phyloP scores from a whole-genome alignment of 768 basidiomycete genomes.

The Leccinum incarnatum region DNA sequence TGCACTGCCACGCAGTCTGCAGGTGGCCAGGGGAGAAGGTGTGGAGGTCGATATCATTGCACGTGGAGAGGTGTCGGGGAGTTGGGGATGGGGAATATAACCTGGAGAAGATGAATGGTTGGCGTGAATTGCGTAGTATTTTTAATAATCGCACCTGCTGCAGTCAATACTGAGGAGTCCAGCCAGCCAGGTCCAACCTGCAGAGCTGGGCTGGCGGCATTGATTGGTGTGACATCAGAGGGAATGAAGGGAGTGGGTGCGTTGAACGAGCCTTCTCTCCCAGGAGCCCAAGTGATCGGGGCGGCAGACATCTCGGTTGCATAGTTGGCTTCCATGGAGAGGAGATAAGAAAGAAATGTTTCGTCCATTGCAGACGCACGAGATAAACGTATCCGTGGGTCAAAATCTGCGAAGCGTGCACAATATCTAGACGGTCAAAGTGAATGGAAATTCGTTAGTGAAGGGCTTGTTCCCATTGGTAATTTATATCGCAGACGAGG shows the following conservation, averaged over 20 bases:
- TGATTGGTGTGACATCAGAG: not conserved
- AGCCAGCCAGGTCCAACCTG: not conserved
- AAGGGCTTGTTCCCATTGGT: not conserved
- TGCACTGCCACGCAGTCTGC: not conserved
- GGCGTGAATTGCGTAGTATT: not conserved
- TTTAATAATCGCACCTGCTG: not conserved
- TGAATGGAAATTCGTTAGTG: not conserved
- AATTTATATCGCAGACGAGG: not conserved
- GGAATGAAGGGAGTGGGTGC: not conserved
- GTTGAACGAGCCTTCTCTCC: not conserved
- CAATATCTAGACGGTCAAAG: not conserved
- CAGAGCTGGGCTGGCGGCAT: not conserved
- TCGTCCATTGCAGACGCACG: constrained; percentile 1
- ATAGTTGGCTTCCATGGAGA: not conserved
- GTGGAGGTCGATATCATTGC: not conserved
- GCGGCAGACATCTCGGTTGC: not conserved
- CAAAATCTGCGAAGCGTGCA: not conserved
- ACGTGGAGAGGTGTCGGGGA: not conserved
- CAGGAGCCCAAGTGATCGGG: not conserved
- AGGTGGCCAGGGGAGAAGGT: not conserved
- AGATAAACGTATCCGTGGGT: not conserved
- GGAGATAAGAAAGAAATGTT: not conserved
- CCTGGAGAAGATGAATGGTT: not conserved
- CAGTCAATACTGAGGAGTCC: not conserved
- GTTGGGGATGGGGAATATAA: not conserved